phyloP scores from a whole-genome alignment of 1,284 basidiomycete genomes.

The Rhodotorula mucilaginosa region DNA sequence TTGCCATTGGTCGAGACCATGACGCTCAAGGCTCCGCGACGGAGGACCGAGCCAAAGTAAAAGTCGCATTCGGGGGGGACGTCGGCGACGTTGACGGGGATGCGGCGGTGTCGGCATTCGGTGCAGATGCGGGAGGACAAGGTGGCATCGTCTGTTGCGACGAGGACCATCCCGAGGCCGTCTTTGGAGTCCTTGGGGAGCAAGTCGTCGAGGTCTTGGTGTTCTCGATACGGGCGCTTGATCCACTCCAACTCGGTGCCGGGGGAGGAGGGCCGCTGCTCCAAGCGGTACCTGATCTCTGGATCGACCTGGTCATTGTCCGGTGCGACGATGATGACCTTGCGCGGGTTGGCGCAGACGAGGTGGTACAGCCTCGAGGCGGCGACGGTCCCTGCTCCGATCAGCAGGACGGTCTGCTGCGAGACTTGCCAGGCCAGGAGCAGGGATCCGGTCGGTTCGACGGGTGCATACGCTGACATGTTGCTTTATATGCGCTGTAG shows the following conservation, averaged over 20 bases:
- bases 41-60: constrained; percentile 93
- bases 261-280: constrained; percentile 46
- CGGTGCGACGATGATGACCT: constrained; percentile 65
- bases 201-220: background rate
- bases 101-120: constrained; percentile 65
- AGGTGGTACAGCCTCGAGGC: constrained; percentile 68
- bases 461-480: constrained; percentile 28
- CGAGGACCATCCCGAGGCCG: constrained; percentile 83
- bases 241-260: constrained; percentile 60
- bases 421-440: constrained; percentile 81
- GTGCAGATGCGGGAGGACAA: constrained; percentile 69
- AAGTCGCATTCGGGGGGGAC: constrained; percentile 93
- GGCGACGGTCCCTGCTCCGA: constrained; percentile 86
- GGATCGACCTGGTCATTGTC: constrained; percentile 58
- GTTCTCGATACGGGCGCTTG: constrained; percentile 61
- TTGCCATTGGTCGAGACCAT: constrained; percentile 95
- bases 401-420: constrained; percentile 64
- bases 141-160: constrained; percentile 82
- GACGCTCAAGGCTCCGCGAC: constrained; percentile 85
- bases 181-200: constrained; percentile 49
- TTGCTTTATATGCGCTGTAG: background rate
- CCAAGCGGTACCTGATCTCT: constrained; percentile 50
- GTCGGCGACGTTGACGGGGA: constrained; percentile 95
- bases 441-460: constrained; percentile 64
- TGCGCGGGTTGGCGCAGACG: constrained; percentile 58